Base-by-base conservation (phyloP, 1,139 yeast species). In the Chernovozyma sophiae-reginae region DNA sequence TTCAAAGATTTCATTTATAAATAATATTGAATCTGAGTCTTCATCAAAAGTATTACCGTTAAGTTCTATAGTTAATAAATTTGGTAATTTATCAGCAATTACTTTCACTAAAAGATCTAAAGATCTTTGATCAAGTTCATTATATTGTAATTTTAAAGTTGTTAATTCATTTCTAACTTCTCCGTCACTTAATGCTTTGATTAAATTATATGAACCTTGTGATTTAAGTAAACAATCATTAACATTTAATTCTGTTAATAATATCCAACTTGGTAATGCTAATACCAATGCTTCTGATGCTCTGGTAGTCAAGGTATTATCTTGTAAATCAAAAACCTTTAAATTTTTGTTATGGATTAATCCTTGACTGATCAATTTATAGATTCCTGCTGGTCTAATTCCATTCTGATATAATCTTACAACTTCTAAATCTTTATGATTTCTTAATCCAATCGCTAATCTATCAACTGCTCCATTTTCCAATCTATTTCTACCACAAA, bases 401-500 rank as follows among this genome's bases (percentile, higher is more conserved):
- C 98, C 98, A 58, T 92, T 92, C 65, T 92, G 98, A 55, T 87
- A 90, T 51, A 92, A 72, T 56, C 86, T 79, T 29, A 92, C 81
- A 42, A 75, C 82, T 59, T 81, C 72, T 55, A 94, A 72, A 37
- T 78, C 78, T 30, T 74, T 71, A 58, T 92, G 96, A 40, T 84
- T 82, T 55, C 79, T 78, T 48, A 84, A 74, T 31, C 90, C 92
- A 34, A 84, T 67, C 2, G 96, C 77, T 52, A 92, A 69, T 54
- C 83, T 83, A 49, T 81, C 75, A 65, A 82, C 77, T 10, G 97
- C 87, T 2, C 97, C 98, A 60, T 89, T 89, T 59, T 92, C 98
- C 48, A 92, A 75, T 61, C 98, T 82, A 64, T 92, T 92, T 65
- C 98, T 79, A 45, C 98, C 98, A 66, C 98, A 92, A 48, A 92